These are phyloP conservation scores for Penicillium robsamsonii DNA, from an alignment of 495 filamentous ascomycete species.

Conservation along the genomic window DNA sequence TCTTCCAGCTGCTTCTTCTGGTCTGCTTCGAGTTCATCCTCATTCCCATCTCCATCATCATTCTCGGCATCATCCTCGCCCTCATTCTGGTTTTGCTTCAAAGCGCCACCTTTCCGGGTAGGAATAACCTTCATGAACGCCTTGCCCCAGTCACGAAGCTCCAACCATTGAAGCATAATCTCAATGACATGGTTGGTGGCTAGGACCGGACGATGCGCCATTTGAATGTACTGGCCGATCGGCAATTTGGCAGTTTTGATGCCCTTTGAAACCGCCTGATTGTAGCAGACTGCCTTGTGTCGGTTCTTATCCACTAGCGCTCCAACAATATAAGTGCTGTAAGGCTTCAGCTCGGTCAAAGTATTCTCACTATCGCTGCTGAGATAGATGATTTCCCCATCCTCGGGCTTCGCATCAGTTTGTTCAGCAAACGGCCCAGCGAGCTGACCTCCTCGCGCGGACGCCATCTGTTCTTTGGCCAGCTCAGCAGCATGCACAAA, in stretches of 20 bases:
- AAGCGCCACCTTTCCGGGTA: constrained; percentile 71
- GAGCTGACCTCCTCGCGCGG: constrained; percentile 48
- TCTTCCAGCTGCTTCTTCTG: constrained; percentile 15
- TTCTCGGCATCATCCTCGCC: constrained; percentile 24
- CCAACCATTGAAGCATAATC: constrained; percentile 92
- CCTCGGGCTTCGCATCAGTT: constrained; percentile 39
- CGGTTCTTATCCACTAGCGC: constrained; percentile 94
- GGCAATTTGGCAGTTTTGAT: constrained; percentile 87
- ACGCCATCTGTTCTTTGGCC: constrained; percentile 59
- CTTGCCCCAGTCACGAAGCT: constrained; percentile 81
- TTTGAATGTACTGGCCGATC: constrained; percentile 87
- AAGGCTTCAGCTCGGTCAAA: constrained; percentile 72
- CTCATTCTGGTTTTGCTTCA: constrained; percentile 39
- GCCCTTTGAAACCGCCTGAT: constrained; percentile 66
- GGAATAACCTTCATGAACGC: constrained; percentile 87
- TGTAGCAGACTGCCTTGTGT: constrained; percentile 91
- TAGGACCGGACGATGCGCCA: constrained; percentile 78
- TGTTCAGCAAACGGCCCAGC: constrained; percentile 52
- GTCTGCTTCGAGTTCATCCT: constrained; percentile 26
- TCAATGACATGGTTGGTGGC: constrained; percentile 94
- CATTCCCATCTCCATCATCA: constrained; percentile 31
- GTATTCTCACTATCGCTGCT: constrained; percentile 83
- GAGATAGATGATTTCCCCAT: constrained; percentile 76
- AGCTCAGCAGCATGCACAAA: constrained; percentile 62
- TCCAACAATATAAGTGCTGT: constrained; percentile 89